phyloP scores from a whole-genome alignment of 2,329 filamentous ascomycete genomes.

The Botrytis paeoniae region DNA sequence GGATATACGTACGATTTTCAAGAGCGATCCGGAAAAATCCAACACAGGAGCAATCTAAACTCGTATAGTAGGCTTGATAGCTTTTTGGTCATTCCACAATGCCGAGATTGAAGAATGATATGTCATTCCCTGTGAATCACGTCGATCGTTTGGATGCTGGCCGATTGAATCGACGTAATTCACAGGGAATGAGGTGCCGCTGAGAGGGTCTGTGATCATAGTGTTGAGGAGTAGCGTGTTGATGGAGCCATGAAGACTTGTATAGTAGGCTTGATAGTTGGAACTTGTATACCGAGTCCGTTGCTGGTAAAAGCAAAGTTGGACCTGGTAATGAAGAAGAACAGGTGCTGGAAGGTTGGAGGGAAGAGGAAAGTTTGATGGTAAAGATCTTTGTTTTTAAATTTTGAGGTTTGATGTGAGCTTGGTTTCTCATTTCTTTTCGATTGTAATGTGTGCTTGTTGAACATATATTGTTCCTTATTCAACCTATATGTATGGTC shows the following conservation, averaged over 20 bases:
- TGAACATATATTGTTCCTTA: background rate
- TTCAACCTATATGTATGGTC: background rate
- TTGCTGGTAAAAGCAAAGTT: background rate
- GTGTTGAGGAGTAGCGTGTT: background rate
- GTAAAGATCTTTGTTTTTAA: background rate
- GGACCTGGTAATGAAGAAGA: background rate
- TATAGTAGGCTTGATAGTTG: background rate
- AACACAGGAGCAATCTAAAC: background rate
- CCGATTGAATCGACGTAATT: background rate
- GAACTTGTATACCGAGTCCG: background rate
- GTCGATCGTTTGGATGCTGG: background rate
- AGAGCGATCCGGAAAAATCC: fast-evolving
- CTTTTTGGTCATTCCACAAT: background rate
- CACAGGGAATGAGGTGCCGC: background rate
- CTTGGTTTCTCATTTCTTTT: background rate
- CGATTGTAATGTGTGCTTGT: background rate
- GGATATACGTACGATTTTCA: background rate
- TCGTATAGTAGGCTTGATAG: background rate
- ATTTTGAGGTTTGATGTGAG: background rate
- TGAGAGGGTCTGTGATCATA: background rate
- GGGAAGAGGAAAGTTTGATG: background rate
- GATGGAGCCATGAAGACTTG: background rate
- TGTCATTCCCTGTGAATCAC: background rate
- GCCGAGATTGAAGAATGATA: background rate
- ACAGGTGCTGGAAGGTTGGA: background rate